Conservation (phyloP, 352 stramenopile genomes). For the Nothophytophthora sp. region DNA sequence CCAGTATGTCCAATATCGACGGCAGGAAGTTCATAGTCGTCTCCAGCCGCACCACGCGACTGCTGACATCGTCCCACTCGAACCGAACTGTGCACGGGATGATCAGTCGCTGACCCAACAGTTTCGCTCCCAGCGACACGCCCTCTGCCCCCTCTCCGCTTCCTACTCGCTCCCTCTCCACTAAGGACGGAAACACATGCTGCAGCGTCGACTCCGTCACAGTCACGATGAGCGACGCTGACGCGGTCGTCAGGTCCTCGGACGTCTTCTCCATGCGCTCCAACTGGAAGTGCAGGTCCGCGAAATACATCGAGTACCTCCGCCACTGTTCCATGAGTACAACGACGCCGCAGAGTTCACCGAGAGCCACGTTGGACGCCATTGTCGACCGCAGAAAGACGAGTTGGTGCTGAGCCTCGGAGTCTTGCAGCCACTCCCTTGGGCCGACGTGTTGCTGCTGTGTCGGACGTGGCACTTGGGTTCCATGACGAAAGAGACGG, state of each 20-base stretch:
- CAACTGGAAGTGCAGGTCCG: conserved; percentile 6
- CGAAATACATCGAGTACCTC: conserved; percentile 16
- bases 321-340: conserved; percentile 14
- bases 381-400: conserved; percentile 26
- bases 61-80: conserved; percentile 4
- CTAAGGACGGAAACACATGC: conserved; percentile 6
- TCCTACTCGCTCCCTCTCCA: background rate
- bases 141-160: background rate
- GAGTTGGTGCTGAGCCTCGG: no score
- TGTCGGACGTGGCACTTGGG: conserved; percentile 1
- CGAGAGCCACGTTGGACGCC: conserved; percentile 14
- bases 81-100: conserved; percentile 10
- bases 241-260: conserved; percentile 12
- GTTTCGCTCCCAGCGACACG: background rate
- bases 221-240: conserved; percentile 13
- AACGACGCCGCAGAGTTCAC: conserved; percentile 12
- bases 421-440: background rate
- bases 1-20: conserved; percentile 1
- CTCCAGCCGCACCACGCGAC: background rate
- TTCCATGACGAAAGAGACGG: conserved; percentile 13
- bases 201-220: conserved; percentile 19
- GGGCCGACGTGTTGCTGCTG: background rate
- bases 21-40: conserved; percentile 17
- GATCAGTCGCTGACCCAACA: conserved; percentile 12
- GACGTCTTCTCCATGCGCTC: conserved; percentile 11